phyloP scores from a whole-genome alignment of 2,329 filamentous ascomycete species.

The Chrysoporthe austroafricana region DNA sequence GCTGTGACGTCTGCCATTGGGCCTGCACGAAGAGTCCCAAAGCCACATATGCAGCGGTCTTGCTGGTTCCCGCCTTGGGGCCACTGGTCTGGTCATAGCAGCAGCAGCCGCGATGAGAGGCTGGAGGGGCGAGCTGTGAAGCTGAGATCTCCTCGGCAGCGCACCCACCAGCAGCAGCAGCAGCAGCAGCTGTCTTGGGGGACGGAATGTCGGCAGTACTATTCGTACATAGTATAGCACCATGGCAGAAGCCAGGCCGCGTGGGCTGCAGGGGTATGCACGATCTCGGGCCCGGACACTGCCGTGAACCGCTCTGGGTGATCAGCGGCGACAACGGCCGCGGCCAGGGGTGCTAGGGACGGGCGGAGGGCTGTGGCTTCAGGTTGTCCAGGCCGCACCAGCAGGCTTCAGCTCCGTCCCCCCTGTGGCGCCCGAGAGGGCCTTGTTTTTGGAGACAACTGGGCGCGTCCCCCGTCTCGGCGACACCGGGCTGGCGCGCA shows the following conservation, averaged over 20 bases:
- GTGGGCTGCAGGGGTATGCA: conserved; percentile 28
- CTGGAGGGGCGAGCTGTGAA: too few species aligned
- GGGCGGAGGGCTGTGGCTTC: neutral
- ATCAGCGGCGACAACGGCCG: conserved; percentile 22
- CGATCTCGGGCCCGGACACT: conserved; percentile 23
- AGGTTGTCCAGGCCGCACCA: too few species aligned
- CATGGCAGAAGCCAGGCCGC: conserved; percentile 2
- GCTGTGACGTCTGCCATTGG: neutral
- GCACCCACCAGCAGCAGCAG: too few species aligned
- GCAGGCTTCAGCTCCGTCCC: conserved; percentile 2
- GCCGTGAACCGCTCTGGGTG: conserved; percentile 27
- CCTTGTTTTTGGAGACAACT: neutral
- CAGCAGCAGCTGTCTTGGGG: too few species aligned
- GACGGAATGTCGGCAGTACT: too few species aligned
- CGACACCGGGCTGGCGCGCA: conserved; percentile 2
- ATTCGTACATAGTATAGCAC: too few species aligned
- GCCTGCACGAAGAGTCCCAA: too few species aligned
- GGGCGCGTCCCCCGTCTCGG: neutral
- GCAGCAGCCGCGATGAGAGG: too few species aligned
- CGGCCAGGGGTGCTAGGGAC: conserved; percentile 21
- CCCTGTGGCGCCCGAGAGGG: neutral
- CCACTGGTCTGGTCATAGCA: too few species aligned
- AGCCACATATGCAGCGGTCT: neutral
- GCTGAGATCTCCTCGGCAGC: too few species aligned
- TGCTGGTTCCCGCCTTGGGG: neutral